Base-by-base conservation (phyloP, 768 basidiomycete genomes). In the Wakefieldia striispora region DNA sequence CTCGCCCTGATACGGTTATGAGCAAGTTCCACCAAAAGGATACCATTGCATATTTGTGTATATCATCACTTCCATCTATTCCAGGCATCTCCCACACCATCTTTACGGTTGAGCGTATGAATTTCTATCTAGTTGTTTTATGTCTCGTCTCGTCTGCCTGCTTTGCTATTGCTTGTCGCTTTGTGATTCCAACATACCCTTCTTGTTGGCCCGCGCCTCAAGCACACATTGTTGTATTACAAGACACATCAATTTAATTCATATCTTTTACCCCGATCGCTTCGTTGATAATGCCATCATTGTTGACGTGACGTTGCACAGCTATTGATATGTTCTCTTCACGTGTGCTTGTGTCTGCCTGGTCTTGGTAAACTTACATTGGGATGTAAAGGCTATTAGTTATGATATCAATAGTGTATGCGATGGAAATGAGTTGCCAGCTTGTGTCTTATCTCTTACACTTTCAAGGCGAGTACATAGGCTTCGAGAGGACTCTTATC, bases 1-100 rank as follows among this genome's bases (percentile, higher is more conserved):
- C n/a, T n/a, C n/a, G n/a, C 27, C 21, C 26, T 39, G 44, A 31
- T 51, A 48, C 51, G 37, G 44, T 42, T 17, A 51, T 43, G 47
- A 49, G 50, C 43, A 43, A 45, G 50, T 35, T 46, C 34, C 14
- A 23, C 44, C 44, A 54, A 53, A 56, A 65, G 51, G 49, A 67
- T 63, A 66, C 52, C 61, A 52, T 59, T 58, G 66, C 59, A 62
- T 61, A 50, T 61, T 62, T 68, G 64, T 70, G 49, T 63, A 68
- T 58, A 70, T 51, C 64, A 68, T 55, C 58, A 57, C 20, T 56
- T 61, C 33, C 64, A 68, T 70, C 55, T 66, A 68, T 66, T 54
- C 33, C 46, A 40, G 51, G 57, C 67, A 66, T 67, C 56, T 63
- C 47, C n/a, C 49, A 53, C 52, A 50, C 43, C 54, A 64, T 66